phyloP scores from a whole-genome alignment of 2,329 filamentous ascomycete genomes.

The Ophiostoma pallidulum region DNA sequence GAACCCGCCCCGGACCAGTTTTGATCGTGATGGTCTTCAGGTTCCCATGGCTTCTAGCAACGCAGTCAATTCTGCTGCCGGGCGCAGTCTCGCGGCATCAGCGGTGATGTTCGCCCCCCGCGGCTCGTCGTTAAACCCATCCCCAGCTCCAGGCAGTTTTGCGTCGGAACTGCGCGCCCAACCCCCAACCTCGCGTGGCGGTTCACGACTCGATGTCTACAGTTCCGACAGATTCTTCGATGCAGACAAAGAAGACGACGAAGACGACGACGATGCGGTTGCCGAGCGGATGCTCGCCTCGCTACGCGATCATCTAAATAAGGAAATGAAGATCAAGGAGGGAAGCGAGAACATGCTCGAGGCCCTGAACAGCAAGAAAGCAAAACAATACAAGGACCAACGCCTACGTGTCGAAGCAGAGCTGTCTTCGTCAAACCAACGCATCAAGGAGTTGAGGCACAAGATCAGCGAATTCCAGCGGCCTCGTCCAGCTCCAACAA shows the following conservation, averaged over 20 bases:
- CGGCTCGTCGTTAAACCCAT: slow-evolving; percentile 60
- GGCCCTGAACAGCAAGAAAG: slow-evolving; percentile 86
- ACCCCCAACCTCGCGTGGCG: slow-evolving; percentile 55
- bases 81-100: slow-evolving; percentile 42
- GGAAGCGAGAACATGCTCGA: slow-evolving; percentile 97
- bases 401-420: slow-evolving; percentile 74
- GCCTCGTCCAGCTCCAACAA: slow-evolving; percentile 38
- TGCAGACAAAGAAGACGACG: slow-evolving; percentile 33
- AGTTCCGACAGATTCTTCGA: slow-evolving; percentile 53
- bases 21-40: slow-evolving; percentile 46
- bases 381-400: slow-evolving; percentile 88
- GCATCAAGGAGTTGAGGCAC: slow-evolving; percentile 51
- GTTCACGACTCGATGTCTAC: slow-evolving; percentile 45
- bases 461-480: slow-evolving; percentile 52
- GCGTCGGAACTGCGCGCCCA: slow-evolving; percentile 74
- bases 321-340: slow-evolving; percentile 95
- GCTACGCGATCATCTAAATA: slow-evolving; percentile 77
- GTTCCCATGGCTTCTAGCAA: slow-evolving; percentile 32
- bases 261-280: slow-evolving; percentile 12
- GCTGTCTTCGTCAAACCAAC: slow-evolving; percentile 75
- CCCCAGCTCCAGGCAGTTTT: slow-evolving; percentile 73
- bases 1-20: slow-evolving; percentile 32
- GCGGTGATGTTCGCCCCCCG: slow-evolving; percentile 56
- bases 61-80: slow-evolving; percentile 22
- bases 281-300: slow-evolving; percentile 65